Base-by-base conservation (phyloP, 768 basidiomycete species). In the Tulasnella sp. region DNA sequence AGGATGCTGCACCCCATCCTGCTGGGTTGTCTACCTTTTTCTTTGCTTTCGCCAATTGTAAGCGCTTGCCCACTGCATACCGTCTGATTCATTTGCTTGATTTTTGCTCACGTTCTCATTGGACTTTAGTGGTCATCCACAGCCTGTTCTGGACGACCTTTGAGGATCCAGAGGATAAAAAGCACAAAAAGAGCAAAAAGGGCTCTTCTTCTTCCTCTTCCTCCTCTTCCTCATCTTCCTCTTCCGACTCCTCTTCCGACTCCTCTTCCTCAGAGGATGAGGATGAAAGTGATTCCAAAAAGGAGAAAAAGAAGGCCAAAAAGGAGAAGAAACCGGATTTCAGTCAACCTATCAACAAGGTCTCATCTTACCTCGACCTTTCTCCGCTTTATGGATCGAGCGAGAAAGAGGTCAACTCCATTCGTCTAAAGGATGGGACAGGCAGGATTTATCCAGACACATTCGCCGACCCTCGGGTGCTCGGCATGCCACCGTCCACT, bases 401-500 rank as follows among this genome's bases (percentile, higher is more conserved):
- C 85, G 93, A 82, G 87, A 34, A 44, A 9, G 81, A 82, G 6
- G 41, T 54, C 48, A 64, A 78, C 48, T 31, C 40, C 4, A 40
- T 83, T 31, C 74, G 82, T 24, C 41, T 64, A 20, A 60, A 80
- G 22, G 83, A 83, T 82, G 95, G 95, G 8, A 89, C 89, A n/a
- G 95, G 95, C 0, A 85, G 88, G 37, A 87, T 96, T 7, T 86
- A 88, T 81, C 92, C 92, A 1, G 95, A 96, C 80, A 87, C 89
- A 0, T 96, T 96, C 83, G 91, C 93, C 0, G 95, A 96, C 84
- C 92, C 95, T 81, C 88, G 95, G 54, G 86, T 96, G 7, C 87
- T 95, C 31, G 87, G 94, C 9, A 90, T 96, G n/a, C 95, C 95
- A 1, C 94, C 94, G 0, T 91, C 91, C 0, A 91, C 92, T 76